Percentiles rank a stretch among this genome's conserved stretches.
These are phyloP conservation scores for Ogataea nitratoaversa DNA, from an alignment of 805 yeast genomes.

Conservation along the genomic window DNA sequence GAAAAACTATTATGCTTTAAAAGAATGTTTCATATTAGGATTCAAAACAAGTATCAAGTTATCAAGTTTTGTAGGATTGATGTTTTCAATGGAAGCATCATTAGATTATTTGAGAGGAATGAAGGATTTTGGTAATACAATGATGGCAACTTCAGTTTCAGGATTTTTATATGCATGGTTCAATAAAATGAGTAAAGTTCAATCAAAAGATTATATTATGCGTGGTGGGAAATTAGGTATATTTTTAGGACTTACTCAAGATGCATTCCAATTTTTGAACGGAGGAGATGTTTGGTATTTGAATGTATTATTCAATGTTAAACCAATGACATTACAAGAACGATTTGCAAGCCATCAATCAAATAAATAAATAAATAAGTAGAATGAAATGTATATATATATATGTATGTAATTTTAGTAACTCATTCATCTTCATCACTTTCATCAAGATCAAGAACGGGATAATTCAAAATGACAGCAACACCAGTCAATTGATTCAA, in stretches of 20 bases:
- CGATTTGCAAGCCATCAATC: constrained; percentile 7
- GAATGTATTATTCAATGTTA: constrained; percentile 27
- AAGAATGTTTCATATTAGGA: constrained; percentile 49
- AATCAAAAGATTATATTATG: constrained; percentile 37
- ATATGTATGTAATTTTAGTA: background rate
- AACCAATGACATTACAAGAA: constrained; percentile 23
- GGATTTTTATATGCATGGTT: constrained; percentile 50
- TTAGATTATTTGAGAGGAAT: constrained; percentile 51
- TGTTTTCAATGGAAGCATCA: constrained; percentile 59
- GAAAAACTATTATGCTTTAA: constrained; percentile 69
- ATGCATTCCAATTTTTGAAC: constrained; percentile 48
- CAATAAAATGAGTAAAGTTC: constrained; percentile 40
- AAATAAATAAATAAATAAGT: background rate
- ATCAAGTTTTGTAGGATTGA: constrained; percentile 40
- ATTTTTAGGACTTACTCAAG: constrained; percentile 62
- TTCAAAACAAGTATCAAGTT: constrained; percentile 38
- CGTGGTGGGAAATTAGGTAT: constrained; percentile 60
- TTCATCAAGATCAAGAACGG: constrained; percentile 73
- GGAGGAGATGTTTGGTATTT: constrained; percentile 70
- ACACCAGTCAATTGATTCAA: constrained; percentile 85
- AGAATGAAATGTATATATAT: background rate
- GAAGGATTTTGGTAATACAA: constrained; percentile 57
- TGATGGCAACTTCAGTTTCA: constrained; percentile 48
- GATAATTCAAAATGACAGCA: constrained; percentile 81
- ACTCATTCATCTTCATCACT: constrained; percentile 35